phyloP scores from a whole-genome alignment of 352 stramenopile species.

The Pythium graminicola region DNA sequence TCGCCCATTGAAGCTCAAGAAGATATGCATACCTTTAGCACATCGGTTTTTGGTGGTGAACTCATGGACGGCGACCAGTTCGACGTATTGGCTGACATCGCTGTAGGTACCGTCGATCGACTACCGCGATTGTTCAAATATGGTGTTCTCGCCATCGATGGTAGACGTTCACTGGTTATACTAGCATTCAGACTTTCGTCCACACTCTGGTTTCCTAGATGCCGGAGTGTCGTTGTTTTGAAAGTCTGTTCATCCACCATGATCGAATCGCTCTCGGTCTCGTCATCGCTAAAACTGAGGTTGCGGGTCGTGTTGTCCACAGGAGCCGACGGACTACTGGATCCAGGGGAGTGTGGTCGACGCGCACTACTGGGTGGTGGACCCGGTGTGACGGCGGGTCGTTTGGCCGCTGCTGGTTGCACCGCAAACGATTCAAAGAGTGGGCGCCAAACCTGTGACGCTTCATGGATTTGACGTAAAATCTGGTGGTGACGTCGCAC shows the following conservation, averaged over 20 bases:
- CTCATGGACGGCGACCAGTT: conserved; percentile 53
- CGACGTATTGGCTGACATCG: conserved; percentile 39
- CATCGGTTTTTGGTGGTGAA: conserved; percentile 41
- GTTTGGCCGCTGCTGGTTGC: conserved; percentile 29
- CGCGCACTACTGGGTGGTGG: conserved; percentile 26
- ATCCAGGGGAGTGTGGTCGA: conserved; percentile 2
- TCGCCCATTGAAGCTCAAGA: neutral
- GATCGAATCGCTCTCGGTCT: conserved; percentile 33
- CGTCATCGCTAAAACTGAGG: conserved; percentile 27
- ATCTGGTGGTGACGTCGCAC: conserved; percentile 72
- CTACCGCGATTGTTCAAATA: conserved; percentile 44
- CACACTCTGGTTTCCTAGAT: conserved; percentile 28
- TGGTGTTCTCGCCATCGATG: conserved; percentile 55
- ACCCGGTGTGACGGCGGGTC: conserved; percentile 35
- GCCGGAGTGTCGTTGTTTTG: conserved; percentile 65
- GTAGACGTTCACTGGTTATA: conserved; percentile 54
- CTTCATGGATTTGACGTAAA: conserved; percentile 62
- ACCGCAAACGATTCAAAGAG: conserved; percentile 70
- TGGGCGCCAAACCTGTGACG: conserved; percentile 65
- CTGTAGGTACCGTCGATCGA: conserved; percentile 16
- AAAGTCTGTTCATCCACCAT: conserved; percentile 50
- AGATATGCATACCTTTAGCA: conserved; percentile 35
- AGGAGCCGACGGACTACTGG: conserved; percentile 3
- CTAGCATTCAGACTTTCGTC: conserved; percentile 55
- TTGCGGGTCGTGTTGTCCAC: conserved; percentile 18